phyloP scores from a whole-genome alignment of 768 basidiomycete genomes.

The Mycena indigotica region DNA sequence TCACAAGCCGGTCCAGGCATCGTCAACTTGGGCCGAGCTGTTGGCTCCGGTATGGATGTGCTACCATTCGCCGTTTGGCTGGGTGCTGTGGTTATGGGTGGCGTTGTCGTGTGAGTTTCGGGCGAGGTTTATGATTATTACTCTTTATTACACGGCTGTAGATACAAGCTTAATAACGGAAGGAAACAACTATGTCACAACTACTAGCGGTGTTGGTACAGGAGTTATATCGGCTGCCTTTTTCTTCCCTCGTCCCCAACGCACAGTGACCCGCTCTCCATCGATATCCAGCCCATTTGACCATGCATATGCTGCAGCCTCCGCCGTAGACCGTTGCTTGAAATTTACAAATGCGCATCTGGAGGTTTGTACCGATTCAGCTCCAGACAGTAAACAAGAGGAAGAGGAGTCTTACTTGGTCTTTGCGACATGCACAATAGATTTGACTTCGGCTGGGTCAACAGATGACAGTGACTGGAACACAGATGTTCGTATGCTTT shows the following conservation, averaged over 20 bases:
- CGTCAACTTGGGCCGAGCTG: conserved; percentile 57
- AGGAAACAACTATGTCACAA: neutral
- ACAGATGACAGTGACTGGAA: conserved; percentile 66
- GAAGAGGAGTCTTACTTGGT: conserved; percentile 43
- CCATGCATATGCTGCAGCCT: conserved; percentile 86
- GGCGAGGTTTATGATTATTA: conserved; percentile 13
- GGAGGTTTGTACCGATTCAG: conserved; percentile 6
- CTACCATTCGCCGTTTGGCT: conserved; percentile 44
- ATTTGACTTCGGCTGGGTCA: conserved; percentile 70
- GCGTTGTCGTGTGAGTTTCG: conserved; percentile 34
- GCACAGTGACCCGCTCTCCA: conserved; percentile 69
- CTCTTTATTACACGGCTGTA: conserved; percentile 10
- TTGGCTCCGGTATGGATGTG: conserved; percentile 39
- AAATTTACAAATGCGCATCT: conserved; percentile 98
- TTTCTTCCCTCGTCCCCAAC: conserved; percentile 83
- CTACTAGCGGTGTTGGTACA: no score
- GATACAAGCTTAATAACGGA: conserved; percentile 5
- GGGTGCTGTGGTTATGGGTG: conserved; percentile 40
- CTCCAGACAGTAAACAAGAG: neutral
- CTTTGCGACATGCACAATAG: conserved; percentile 83
- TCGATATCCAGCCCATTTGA: conserved; percentile 89
- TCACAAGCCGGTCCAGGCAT: conserved; percentile 62
- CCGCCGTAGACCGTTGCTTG: conserved; percentile 77
- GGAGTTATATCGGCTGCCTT: conserved; percentile 35
- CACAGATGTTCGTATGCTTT: conserved; percentile 72